Evolutionary conservation across 768 basidiomycete species (phyloP).

Genomic region (Pisolithus sp.): DNA sequence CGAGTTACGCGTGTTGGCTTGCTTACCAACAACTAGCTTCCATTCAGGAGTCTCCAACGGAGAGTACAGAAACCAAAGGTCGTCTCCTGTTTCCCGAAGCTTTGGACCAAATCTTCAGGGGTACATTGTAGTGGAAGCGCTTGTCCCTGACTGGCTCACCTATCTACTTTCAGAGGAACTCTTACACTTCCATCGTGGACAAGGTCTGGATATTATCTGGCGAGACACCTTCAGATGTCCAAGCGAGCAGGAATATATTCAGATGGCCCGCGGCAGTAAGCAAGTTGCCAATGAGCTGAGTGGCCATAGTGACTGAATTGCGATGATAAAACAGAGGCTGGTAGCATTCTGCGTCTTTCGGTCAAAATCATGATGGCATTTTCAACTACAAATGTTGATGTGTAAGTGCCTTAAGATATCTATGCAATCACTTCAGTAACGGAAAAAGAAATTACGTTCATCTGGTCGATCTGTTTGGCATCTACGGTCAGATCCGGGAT

Average conservation of each 20-base stretch:
- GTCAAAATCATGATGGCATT: constrained; percentile 95
- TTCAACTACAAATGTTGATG: constrained; percentile 45
- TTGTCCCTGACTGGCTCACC: neutral
- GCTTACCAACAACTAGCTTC: constrained; percentile 74
- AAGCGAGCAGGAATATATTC: constrained; percentile 84
- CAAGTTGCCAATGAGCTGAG: neutral
- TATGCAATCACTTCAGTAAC: neutral
- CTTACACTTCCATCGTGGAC: constrained; percentile 80
- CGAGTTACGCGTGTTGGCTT: constrained; percentile 90
- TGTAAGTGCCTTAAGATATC: constrained; percentile 34
- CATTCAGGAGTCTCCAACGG: neutral
- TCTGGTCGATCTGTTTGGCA: constrained; percentile 79
- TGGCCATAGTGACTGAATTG: neutral
- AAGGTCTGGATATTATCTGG: constrained; percentile 89
- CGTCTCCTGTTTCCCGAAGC: constrained; percentile 32
- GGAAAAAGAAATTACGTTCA: constrained; percentile 70
- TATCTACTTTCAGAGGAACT: constrained; percentile 38
- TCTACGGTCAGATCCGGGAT: constrained; percentile 88
- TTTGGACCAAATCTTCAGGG: constrained; percentile 68
- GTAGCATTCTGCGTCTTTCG: constrained; percentile 82
- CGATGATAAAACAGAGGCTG: constrained; percentile 60
- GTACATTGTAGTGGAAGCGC: constrained; percentile 28
- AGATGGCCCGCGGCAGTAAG: constrained; percentile 95
- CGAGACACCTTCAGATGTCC: constrained; percentile 82
- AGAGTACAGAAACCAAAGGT: neutral